These are phyloP conservation scores for Polyplosphaeria fusca DNA, from an alignment of 495 filamentous ascomycete genomes.

Conservation along the genomic window DNA sequence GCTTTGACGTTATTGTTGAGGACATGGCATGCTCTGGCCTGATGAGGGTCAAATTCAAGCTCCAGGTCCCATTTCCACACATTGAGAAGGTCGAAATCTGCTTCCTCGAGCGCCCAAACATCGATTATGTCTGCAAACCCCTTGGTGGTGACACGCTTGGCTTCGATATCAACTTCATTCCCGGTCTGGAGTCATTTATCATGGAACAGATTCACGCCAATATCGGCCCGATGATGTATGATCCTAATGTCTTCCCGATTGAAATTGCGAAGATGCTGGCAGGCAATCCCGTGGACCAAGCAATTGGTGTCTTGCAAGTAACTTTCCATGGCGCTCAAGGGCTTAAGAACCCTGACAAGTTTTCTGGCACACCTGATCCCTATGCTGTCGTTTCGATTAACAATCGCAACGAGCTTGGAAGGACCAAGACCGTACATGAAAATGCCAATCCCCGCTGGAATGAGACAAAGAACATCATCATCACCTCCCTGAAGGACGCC, in stretches of 20 bases:
- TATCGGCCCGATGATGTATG: slow-evolving; percentile 93
- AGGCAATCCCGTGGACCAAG: slow-evolving; percentile 90
- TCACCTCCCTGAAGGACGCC: slow-evolving; percentile 82
- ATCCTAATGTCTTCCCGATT: slow-evolving; percentile 94
- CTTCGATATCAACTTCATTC: slow-evolving; percentile 98
- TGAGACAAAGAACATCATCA: slow-evolving; percentile 90
- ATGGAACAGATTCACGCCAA: slow-evolving; percentile 93
- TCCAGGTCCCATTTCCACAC: slow-evolving; percentile 93
- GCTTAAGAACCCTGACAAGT: slow-evolving; percentile 91
- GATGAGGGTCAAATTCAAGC: slow-evolving; percentile 96
- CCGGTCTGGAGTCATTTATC: slow-evolving; percentile 88
- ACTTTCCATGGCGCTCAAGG: slow-evolving; percentile 87
- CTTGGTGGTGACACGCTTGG: slow-evolving; percentile 92
- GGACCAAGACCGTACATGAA: slow-evolving; percentile 84
- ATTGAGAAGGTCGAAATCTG: slow-evolving; percentile 88
- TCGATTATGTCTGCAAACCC: slow-evolving; percentile 97
- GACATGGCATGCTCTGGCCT: slow-evolving; percentile 92
- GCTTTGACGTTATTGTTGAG: slow-evolving; percentile 94
- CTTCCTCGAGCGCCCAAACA: slow-evolving; percentile 70
- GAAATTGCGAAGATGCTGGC: slow-evolving; percentile 98
- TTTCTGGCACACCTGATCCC: slow-evolving; percentile 89
- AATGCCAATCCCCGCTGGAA: slow-evolving; percentile 88
- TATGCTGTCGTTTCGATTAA: slow-evolving; percentile 88
- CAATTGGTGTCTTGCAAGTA: slow-evolving; percentile 88
- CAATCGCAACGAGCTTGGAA: slow-evolving; percentile 69